Conservation (phyloP, 1,139 yeast genomes). For the Suhomyces panamericanus region DNA sequence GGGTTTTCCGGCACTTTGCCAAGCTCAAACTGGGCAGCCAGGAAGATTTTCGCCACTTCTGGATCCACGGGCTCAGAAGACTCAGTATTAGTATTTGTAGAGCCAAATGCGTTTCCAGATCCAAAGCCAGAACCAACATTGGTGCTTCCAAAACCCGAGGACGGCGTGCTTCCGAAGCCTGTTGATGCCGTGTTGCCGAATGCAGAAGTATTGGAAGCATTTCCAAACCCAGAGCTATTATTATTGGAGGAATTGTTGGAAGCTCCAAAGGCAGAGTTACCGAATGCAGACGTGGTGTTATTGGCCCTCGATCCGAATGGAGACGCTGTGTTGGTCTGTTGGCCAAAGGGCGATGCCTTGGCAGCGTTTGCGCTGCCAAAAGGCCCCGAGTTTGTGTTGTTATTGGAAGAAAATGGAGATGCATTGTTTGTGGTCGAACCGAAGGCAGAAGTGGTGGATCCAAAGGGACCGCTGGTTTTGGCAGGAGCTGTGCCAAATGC, state of each 20-base stretch:
- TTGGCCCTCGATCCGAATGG: background rate
- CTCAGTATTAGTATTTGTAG: constrained; percentile 1
- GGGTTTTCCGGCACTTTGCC: constrained; percentile 79
- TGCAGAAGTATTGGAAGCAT: background rate
- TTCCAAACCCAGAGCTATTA: background rate
- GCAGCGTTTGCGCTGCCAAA: background rate
- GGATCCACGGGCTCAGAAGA: constrained; percentile 1
- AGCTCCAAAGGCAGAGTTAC: background rate
- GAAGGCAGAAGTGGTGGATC: constrained; percentile 5
- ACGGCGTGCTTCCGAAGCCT: too few relatives aligned
- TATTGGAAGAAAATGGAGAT: too few relatives aligned
- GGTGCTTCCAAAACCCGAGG: background rate
- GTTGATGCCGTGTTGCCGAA: background rate
- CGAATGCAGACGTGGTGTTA: background rate
- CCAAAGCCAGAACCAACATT: background rate
- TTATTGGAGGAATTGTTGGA: background rate
- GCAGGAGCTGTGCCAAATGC: constrained; percentile 5
- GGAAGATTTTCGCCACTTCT: constrained; percentile 48
- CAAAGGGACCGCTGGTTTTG: background rate
- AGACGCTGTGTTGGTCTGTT: too few relatives aligned
- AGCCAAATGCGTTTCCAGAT: too few relatives aligned
- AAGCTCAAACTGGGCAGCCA: constrained; percentile 50
- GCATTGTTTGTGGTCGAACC: background rate
- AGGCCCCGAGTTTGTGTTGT: background rate
- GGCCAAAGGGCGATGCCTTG: too few relatives aligned